These are phyloP conservation scores for Wallacemonas collosoma DNA, from an alignment of 208 protist species.

Conservation along the genomic window DNA sequence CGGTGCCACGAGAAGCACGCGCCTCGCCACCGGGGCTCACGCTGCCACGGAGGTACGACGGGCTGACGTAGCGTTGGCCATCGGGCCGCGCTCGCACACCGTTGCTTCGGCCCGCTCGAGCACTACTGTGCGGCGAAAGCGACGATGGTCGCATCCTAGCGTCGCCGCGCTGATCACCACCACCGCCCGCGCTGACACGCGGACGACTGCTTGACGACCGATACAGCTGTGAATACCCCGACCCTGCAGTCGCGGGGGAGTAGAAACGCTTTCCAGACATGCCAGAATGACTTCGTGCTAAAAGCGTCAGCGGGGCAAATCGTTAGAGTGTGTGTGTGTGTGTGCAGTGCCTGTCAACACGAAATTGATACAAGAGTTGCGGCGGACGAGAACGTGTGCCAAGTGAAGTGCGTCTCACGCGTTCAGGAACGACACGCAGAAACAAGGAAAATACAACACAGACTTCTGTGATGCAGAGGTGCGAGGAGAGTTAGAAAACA, in stretches of 20 bases:
- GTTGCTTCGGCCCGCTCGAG: neutral
- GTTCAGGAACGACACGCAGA: too few relatives aligned
- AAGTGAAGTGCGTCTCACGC: too few relatives aligned
- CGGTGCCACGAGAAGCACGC: neutral
- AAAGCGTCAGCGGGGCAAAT: too few relatives aligned
- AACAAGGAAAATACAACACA: too few relatives aligned
- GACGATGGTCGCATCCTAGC: neutral
- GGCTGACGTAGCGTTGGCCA: slow-evolving; percentile 4
- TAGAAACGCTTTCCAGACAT: slow-evolving; percentile 18
- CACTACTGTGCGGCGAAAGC: slow-evolving; percentile 5
- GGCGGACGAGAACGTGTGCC: too few relatives aligned
- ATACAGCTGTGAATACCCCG: slow-evolving; percentile 14
- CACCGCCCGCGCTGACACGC: neutral
- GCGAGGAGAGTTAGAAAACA: too few relatives aligned
- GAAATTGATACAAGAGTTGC: too few relatives aligned
- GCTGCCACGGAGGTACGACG: neutral
- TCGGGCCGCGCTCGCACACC: neutral
- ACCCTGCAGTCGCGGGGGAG: neutral
- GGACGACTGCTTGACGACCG: slow-evolving; percentile 12
- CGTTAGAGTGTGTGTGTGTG: too few relatives aligned
- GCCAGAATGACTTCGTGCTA: too few relatives aligned
- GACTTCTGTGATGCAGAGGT: too few relatives aligned
- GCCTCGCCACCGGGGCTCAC: neutral
- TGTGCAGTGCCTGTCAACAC: too few relatives aligned
- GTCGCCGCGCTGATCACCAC: slow-evolving; percentile 1